Evolutionary conservation across 805 yeast genomes (phyloP).

Genomic region (Jamesozyma hellenica): DNA sequence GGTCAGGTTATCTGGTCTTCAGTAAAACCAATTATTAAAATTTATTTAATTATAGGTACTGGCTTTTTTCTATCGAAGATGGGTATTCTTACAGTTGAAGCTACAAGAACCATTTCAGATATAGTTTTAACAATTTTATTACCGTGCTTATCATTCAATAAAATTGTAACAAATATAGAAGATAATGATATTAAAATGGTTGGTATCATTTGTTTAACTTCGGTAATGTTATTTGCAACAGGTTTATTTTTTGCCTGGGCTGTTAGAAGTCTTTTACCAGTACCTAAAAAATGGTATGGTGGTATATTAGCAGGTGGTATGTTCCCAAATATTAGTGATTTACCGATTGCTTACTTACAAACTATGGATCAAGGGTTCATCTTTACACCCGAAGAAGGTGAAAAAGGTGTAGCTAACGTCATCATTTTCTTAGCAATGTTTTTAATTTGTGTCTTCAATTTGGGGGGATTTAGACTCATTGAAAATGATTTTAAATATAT

Average conservation of each 20-base stretch:
- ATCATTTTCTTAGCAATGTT: constrained; percentile 67
- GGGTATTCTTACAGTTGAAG: constrained; percentile 52
- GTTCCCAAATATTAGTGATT: constrained; percentile 65
- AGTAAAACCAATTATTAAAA: constrained; percentile 67
- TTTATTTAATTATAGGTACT: constrained; percentile 59
- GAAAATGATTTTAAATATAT: constrained; percentile 50
- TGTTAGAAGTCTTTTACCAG: constrained; percentile 27
- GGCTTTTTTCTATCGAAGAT: constrained; percentile 52
- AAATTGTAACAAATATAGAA: constrained; percentile 49
- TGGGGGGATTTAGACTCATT: constrained; percentile 64
- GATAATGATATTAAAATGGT: constrained; percentile 57
- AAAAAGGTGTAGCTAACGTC: constrained; percentile 73
- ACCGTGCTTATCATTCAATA: constrained; percentile 59
- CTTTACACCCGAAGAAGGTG: constrained; percentile 50
- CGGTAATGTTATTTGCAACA: constrained; percentile 40
- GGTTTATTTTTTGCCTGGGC: constrained; percentile 40
- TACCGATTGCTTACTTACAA: constrained; percentile 69
- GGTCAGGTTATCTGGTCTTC: constrained; percentile 36
- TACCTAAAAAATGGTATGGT: constrained; percentile 63
- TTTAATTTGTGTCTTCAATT: constrained; percentile 54
- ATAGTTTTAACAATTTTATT: constrained; percentile 49
- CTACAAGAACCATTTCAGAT: constrained; percentile 54
- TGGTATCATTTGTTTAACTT: constrained; percentile 50
- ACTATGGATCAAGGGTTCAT: constrained; percentile 52
- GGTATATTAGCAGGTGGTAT: constrained; percentile 62